Evolutionary conservation across 2,329 filamentous ascomycete genomes (phyloP), one percentile per base, ranked within the genome.

Genomic region (Phaeosphaeria sp.): DNA sequence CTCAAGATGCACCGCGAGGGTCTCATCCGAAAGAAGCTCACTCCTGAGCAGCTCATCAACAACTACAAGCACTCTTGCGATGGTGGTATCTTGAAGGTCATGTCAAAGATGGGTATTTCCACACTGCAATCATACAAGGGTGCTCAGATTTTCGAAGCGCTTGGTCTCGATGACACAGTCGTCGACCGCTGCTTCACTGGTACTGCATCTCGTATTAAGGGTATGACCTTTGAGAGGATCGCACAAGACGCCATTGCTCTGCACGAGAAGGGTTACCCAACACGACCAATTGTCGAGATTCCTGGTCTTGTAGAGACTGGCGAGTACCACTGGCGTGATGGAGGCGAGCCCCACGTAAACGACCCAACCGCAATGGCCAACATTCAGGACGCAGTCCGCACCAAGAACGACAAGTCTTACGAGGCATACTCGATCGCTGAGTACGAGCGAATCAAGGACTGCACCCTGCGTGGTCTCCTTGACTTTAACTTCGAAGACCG

Each of bases 51-150:
- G 70, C 87, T 97, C 55, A 93, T 97, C 66, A 88, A 90, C 71
- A 98, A 98, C 82, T 98, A 97, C 85, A 96, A 96, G 82, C 91
- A 96, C 78, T 97, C 94, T 61, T 94, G 91, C 71, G 93, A 97
- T 68, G 94, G 94, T 73, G 94, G 94, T 81, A 97, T 98, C 64
- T 84, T 98, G 64, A 98, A 98, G 80, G 94, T 98, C 77, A 98
- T 98, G 94, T 95, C 91, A 78, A 98, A 98, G 84, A 98, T 98
- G 94, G 94, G 94, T 82, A 98, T 98, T 64, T 97, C 94, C 6
- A 98, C 94, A 30, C 84, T 98, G 46, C 92, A 94, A 73, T 94
- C 91, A 67, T 98, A 98, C 84, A 98, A 98, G 84, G 94, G 94
- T 74, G 94, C 94, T 55, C 94, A 98, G 82, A 98, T 98, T 64